Evolutionary conservation across 768 basidiomycete genomes (phyloP), one percentile per base, ranked within the genome.

Genomic region (Sutorius australiensis): DNA sequence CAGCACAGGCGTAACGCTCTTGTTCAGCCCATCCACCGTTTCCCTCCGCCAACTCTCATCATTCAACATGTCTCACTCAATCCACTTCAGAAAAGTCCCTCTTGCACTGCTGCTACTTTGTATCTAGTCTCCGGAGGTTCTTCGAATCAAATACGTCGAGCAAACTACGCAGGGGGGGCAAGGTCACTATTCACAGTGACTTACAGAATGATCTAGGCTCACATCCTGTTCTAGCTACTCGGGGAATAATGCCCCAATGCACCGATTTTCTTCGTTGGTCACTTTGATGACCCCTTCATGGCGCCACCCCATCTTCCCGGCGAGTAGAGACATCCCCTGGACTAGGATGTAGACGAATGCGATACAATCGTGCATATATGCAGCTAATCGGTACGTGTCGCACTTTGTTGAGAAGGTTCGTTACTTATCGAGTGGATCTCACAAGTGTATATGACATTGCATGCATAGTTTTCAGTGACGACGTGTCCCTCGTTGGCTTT

Each of bases 1-100:
- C 57, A 66, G 61, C 53, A 24, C 24, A 60, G 66, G 63, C 59
- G 57, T 61, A 66, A 61, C 64, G 66, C 61, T 64, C 66, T 69
- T 67, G 66, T 68, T 58, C 67, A 58, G 62, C 51, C 51, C 66
- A 63, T 67, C 56, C 66, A 69, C 61, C 48, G 38, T 58, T 61
- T 58, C 66, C 59, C 59, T 65, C 66, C 55, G 36, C 59, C 49
- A 39, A 57, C 63, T 63, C 61, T 63, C 67, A 67, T 69, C 63
- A 57, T 50, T 52, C 64, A 45, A 48, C 57, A 56, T 55, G 56
- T 48, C 38, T 36, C 34, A 37, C 53, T 53, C 19, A 47, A 59
- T 65, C 54, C 53, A 37, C 33, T 44, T 27, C 37, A 53, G 51
- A 50, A 55, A 56, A 46, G 31, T 3, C 13, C 9, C 46, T 48